phyloP scores from a whole-genome alignment of 352 stramenopile genomes.

The Elongisporangium prolatum region DNA sequence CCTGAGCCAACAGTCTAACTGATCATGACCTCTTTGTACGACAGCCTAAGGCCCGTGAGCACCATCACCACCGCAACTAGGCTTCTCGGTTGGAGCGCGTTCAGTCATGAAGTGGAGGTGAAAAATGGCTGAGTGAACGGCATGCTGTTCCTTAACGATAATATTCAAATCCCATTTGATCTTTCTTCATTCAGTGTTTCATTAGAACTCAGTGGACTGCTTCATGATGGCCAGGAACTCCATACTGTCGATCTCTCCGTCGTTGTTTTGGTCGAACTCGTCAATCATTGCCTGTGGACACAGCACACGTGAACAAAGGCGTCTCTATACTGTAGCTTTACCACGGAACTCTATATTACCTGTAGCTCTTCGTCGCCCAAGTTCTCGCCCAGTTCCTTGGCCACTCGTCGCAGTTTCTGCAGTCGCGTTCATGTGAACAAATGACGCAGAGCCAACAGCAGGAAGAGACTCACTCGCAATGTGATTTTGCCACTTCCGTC shows the following conservation, averaged over 20 bases:
- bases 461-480: slow-evolving; percentile 37
- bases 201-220: slow-evolving; percentile 71
- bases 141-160: slow-evolving; percentile 9
- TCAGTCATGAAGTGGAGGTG: not conserved
- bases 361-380: slow-evolving; percentile 89
- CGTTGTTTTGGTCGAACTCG: slow-evolving; percentile 93
- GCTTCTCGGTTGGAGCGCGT: slow-evolving; percentile 12
- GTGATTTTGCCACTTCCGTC: slow-evolving; percentile 88
- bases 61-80: slow-evolving; percentile 83
- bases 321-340: not conserved
- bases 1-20: slow-evolving; percentile 11
- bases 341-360: slow-evolving; percentile 15
- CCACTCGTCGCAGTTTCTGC: slow-evolving; percentile 90
- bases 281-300: slow-evolving; percentile 90
- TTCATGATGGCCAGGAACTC: slow-evolving; percentile 92
- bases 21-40: slow-evolving; percentile 10
- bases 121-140: not conserved
- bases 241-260: slow-evolving; percentile 87
- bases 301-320: not conserved
- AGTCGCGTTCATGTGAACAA: not conserved
- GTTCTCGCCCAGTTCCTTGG: slow-evolving; percentile 91
- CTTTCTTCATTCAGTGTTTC: slow-evolving; percentile 12
- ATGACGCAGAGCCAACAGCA: not conserved
- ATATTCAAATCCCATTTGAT: slow-evolving; percentile 27
- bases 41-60: slow-evolving; percentile 64